Base-by-base conservation (phyloP, 2,329 filamentous ascomycete genomes). In the Clonostachys rhizophaga region DNA sequence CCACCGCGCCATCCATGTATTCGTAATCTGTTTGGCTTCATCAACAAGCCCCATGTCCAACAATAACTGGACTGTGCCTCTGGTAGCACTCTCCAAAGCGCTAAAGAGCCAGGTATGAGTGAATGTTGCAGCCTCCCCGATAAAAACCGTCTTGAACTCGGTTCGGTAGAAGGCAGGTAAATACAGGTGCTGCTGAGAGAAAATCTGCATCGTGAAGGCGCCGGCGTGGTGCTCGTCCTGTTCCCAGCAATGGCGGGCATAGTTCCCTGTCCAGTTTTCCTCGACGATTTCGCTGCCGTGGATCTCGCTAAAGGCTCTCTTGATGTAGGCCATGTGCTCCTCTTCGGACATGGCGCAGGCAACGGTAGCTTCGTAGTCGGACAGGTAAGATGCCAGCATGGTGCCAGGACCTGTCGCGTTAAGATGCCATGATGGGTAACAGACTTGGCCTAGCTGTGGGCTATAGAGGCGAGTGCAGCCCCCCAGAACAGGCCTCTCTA, bases 21-120 rank as follows among this genome's bases (percentile, higher is more conserved):
- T 36, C 5, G 42, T 39, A 10, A 44, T 42, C 20, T 43, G 35
- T 39, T 56, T 58, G 5, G 54, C 52, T 34, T 56, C 52, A 17
- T 55, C 52, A 4, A 58, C 41, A 16, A 58, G 48, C 0, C 54
- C 55, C 8, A 57, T 47, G 24, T 58, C 56, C 17, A 86, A 66
- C 59, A 87, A 63, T 50, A 87, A 53, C 63, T 89, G 83, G 5
- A 81, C 73, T 0, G 81, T 79, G 0, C 84, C 82, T 2, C 85
- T 70, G 2, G 87, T 78, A 0, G 81, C 84, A 11, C 79, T 84
- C 58, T 89, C 84, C 5, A 89, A 65, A 2, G 85, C 84, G 4
- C 76, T 80, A 34, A 78, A 76, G 44, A 87, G 84, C 84, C 83
- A 88, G 2, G 83, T 83, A 57, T 89, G 85, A 0, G 85, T 89